Base-by-base conservation (phyloP, 176 grass and related monocot genomes). In the Ensete ventricosum region DNA sequence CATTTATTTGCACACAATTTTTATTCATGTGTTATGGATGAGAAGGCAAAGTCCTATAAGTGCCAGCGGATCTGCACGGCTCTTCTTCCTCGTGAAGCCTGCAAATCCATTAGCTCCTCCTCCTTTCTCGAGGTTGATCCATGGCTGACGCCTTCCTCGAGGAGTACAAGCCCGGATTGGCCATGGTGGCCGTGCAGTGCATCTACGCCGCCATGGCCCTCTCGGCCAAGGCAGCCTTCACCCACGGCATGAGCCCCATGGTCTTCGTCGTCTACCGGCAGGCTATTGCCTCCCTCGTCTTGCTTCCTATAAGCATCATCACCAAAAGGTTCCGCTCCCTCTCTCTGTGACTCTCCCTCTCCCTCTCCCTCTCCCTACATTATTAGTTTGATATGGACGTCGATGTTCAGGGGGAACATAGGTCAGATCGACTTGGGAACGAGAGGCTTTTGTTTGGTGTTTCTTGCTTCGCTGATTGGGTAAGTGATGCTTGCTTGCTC, bases 181-280 rank as follows among this genome's bases (percentile, higher is more conserved):
- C 92, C 75, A 96, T 96, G 92, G 82, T 96, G 72, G 71, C 79
- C 57, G 50, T 57, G 70, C 92, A 96, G 81, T 87, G 72, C 82
- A 92, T 89, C 81, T 85, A 89, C 81, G 89, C 92, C 2, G 76
- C n/a, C 57, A 63, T 89, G 81, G 71, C 84, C 25, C 84, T 96
- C 11, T 81, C 78, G 50, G 55, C 80, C 66, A 92, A 96, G 81
- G 86, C 86, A 0, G 53, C 67, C 26, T 92, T 96, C 84, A 82
- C 73, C 68, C 12, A 83, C 1, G 92, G 92, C 71, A 77, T 96
- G 84, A 87, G 13, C 75, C 83, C 92, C n/a, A 76, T 92, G 81
- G 84, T 89, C 14, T 96, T 92, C 79, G 92, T 96, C 50, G 82
- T 92, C 57, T 96, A 92, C 76, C 75, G 86, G 69, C 87, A 96